A percentile compares a stretch with the other conserved stretches of the same genome.
Conservation (phyloP, 2,329 filamentous ascomycete species). For the Didymella pomorum region DNA sequence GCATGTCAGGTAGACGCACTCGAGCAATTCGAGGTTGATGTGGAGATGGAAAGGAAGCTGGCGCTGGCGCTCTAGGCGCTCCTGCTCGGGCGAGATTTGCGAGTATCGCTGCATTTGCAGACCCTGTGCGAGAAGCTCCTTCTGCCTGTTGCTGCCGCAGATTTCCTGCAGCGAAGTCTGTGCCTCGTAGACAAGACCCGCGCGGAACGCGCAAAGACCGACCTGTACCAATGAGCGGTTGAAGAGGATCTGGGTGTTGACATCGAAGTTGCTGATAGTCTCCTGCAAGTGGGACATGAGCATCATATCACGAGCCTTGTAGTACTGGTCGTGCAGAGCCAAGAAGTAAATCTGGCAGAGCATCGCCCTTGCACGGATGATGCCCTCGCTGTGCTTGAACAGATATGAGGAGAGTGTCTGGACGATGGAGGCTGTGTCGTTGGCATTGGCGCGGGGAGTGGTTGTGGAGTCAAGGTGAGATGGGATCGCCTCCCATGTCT, state of each 20-base stretch:
- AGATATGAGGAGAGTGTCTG: conserved; percentile 93
- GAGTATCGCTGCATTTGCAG: conserved; percentile 98
- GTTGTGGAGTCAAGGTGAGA: conserved; percentile 76
- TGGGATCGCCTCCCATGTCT: conserved; percentile 85
- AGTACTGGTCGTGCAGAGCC: conserved; percentile 96
- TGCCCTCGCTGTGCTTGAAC: conserved; percentile 92
- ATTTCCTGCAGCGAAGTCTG: conserved; percentile 98
- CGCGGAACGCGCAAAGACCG: conserved; percentile 96
- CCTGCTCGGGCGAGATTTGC: conserved; percentile 96
- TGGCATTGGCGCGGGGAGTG: conserved; percentile 73
- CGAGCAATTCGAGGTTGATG: conserved; percentile 97
- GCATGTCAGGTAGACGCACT: conserved; percentile 98
- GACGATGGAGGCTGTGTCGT: conserved; percentile 78
- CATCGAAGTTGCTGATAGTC: conserved; percentile 94
- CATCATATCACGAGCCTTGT: conserved; percentile 98
- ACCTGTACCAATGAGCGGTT: conserved; percentile 98
- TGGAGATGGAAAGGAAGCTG: conserved; percentile 99
- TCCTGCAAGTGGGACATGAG: conserved; percentile 99
- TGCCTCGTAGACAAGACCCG: conserved; percentile 94
- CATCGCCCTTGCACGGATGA: conserved; percentile 95
- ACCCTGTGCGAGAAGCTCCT: conserved; percentile 96
- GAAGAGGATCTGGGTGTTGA: conserved; percentile 97
- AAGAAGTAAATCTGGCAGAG: conserved; percentile 99
- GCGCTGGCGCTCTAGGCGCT: conserved; percentile 94
- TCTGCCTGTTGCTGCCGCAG: conserved; percentile 95